A percentile compares a stretch with the other conserved stretches of the same genome.
phyloP scores from a whole-genome alignment of 1,284 basidiomycete genomes.

The Cutaneotrichosporon mucoides region DNA sequence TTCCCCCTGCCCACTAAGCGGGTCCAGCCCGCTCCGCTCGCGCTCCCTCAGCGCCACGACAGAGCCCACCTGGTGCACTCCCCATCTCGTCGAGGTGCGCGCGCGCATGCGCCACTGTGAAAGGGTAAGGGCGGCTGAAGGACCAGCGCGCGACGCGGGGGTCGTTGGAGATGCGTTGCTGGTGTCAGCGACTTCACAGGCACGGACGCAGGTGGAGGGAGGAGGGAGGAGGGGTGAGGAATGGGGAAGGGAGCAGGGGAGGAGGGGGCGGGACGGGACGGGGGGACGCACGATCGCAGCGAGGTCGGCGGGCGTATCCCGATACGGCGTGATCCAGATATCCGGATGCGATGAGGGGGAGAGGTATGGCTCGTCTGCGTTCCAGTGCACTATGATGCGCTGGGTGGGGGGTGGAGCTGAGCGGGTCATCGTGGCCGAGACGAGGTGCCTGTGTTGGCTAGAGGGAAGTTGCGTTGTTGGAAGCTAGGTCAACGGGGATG shows the following conservation, averaged over 20 bases:
- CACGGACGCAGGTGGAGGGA: no score
- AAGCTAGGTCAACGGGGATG: no score
- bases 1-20: no score
- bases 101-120: background rate
- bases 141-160: background rate
- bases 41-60: background rate
- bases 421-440: no score
- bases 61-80: background rate
- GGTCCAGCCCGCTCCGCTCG: background rate
- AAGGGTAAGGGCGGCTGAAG: background rate
- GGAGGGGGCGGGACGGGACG: no score
- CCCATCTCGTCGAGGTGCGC: background rate
- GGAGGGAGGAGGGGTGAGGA: no score
- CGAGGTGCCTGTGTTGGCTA: no score
- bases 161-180: background rate
- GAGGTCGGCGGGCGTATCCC: background rate
- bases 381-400: background rate
- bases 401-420: no score
- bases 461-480: no score
- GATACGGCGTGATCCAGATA: background rate
- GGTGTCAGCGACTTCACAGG: background rate
- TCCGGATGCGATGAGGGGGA: background rate
- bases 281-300: background rate
- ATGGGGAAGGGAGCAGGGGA: no score
- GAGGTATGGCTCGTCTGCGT: background rate